phyloP scores from a whole-genome alignment of 2,329 filamentous ascomycete genomes.

The Ophiostoma montium region DNA sequence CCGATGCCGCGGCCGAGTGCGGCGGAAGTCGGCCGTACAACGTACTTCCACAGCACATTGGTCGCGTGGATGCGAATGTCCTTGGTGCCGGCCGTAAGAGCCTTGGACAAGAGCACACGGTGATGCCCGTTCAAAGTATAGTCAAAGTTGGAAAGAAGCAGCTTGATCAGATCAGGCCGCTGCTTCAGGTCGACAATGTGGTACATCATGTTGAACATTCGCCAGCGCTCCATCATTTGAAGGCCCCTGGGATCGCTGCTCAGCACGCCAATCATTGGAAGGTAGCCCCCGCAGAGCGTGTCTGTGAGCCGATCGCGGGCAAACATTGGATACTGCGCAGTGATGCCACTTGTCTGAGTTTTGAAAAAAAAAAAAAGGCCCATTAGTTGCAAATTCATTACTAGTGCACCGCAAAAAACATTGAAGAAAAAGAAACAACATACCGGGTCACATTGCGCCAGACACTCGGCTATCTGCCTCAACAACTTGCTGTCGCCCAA shows the following conservation, averaged over 20 bases:
- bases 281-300: conserved; percentile 84
- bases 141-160: conserved; percentile 81
- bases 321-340: conserved; percentile 78
- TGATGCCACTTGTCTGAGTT: conserved; percentile 53
- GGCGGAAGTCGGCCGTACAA: conserved; percentile 31
- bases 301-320: conserved; percentile 71
- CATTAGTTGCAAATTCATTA: background rate
- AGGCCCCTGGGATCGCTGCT: conserved; percentile 73
- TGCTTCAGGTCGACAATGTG: conserved; percentile 88
- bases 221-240: conserved; percentile 86
- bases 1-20: conserved; percentile 30
- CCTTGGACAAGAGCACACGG: conserved; percentile 83
- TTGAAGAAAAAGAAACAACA: conserved; percentile 16
- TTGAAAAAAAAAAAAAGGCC: background rate
- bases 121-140: conserved; percentile 82
- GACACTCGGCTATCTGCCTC: conserved; percentile 84
- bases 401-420: background rate
- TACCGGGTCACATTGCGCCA: conserved; percentile 88
- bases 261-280: conserved; percentile 77
- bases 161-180: conserved; percentile 79
- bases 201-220: conserved; percentile 99
- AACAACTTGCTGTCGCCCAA: conserved; percentile 85
- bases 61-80: conserved; percentile 85
- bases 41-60: conserved; percentile 75
- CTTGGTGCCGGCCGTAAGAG: conserved; percentile 80